These are phyloP conservation scores for Penicillium sp. DNA, from an alignment of 2,329 filamentous ascomycete species.

Conservation along the genomic window DNA sequence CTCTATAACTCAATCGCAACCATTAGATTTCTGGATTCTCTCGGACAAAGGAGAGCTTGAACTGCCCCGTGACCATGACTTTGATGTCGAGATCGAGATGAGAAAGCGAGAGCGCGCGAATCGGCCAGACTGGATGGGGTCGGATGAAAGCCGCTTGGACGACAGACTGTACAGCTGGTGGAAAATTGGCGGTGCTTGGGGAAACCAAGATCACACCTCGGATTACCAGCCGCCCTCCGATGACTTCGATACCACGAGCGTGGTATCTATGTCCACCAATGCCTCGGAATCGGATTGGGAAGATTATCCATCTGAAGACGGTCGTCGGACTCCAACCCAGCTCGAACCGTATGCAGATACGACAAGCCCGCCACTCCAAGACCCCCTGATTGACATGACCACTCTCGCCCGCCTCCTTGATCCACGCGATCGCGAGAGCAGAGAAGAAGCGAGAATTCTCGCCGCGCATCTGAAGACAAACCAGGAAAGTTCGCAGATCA, in stretches of 20 bases:
- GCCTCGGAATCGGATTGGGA: slow-evolving; percentile 51
- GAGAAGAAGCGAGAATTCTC: slow-evolving; percentile 75
- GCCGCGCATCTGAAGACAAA: slow-evolving; percentile 71
- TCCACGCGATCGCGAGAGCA: slow-evolving; percentile 73
- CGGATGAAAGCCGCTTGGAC: slow-evolving; percentile 67
- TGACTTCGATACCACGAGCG: slow-evolving; percentile 74
- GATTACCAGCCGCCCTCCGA: slow-evolving; percentile 65
- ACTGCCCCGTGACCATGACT: slow-evolving; percentile 60
- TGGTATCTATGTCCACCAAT: slow-evolving; percentile 65
- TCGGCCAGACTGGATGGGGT: slow-evolving; percentile 41
- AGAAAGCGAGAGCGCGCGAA: slow-evolving; percentile 58
- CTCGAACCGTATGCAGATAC: slow-evolving; percentile 53
- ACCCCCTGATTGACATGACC: slow-evolving; percentile 62
- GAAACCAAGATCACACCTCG: slow-evolving; percentile 74
- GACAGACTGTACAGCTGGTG: slow-evolving; percentile 79
- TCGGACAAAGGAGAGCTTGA: slow-evolving; percentile 54
- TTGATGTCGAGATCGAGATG: slow-evolving; percentile 80
- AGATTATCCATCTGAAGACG: slow-evolving; percentile 48
- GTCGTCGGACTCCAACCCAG: slow-evolving; percentile 71
- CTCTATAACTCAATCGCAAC: slow-evolving; percentile 21
- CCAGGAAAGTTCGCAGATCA: slow-evolving; percentile 54
- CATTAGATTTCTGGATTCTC: slow-evolving; percentile 55
- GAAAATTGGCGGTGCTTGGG: slow-evolving; percentile 80
- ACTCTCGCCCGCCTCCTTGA: slow-evolving; percentile 79
- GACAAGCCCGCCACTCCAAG: slow-evolving; percentile 55